phyloP scores from a whole-genome alignment of 129 eudicot genomes.

The carrot (Daucus carota) region DNA sequence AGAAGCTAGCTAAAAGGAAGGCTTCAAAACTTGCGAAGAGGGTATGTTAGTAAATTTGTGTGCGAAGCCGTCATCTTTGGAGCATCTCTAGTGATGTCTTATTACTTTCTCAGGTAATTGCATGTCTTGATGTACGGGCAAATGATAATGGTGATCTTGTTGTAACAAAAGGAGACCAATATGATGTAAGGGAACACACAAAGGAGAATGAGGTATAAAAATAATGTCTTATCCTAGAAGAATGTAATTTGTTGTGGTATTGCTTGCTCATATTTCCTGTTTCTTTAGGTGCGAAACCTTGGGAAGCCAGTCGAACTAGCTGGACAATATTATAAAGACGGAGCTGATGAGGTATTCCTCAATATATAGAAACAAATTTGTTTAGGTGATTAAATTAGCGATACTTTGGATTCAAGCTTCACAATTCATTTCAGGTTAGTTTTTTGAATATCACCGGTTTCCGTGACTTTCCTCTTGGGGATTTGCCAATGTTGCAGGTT shows the following conservation, averaged over 20 bases:
- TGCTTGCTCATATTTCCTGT: neutral
- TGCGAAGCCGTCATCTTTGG: neutral
- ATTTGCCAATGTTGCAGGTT: conserved; percentile 95
- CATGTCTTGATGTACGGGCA: conserved; percentile 98
- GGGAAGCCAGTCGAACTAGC: conserved; percentile 99
- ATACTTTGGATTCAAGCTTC: conserved; percentile 4
- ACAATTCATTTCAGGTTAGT: conserved; percentile 53
- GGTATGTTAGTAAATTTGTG: conserved; percentile 37
- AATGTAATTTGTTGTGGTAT: neutral
- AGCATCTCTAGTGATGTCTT: neutral
- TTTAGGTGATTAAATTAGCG: neutral
- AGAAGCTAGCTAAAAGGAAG: conserved; percentile 77
- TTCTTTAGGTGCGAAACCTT: conserved; percentile 80
- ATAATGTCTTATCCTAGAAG: neutral
- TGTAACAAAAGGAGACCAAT: conserved; percentile 98
- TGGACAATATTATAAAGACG: conserved; percentile 85
- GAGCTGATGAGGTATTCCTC: conserved; percentile 90
- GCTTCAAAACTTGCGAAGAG: conserved; percentile 95
- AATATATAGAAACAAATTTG: neutral
- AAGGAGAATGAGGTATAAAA: conserved; percentile 69
- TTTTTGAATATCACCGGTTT: conserved; percentile 91
- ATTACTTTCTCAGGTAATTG: conserved; percentile 59
- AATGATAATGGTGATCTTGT: conserved; percentile 97
- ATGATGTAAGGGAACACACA: conserved; percentile 91
- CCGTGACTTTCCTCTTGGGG: conserved; percentile 97